Evolutionary conservation across 1,284 basidiomycete genomes (phyloP).

Genomic region (Microbotryum violaceum): DNA sequence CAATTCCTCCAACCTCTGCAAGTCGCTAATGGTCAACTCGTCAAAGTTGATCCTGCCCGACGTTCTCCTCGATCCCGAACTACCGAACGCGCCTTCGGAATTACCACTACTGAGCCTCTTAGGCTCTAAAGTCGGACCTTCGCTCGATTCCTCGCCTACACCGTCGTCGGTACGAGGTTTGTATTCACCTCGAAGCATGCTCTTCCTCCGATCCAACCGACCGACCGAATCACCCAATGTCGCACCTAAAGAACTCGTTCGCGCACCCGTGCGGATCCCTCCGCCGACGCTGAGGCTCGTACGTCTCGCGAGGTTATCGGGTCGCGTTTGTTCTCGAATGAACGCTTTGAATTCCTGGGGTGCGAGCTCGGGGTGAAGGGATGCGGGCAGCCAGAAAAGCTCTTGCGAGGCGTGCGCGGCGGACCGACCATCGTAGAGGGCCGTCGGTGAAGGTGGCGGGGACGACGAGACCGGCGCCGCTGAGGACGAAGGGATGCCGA

Average conservation of each 20-base stretch:
- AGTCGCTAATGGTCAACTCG: constrained; percentile 78
- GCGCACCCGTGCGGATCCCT: constrained; percentile 46
- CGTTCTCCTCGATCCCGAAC: constrained; percentile 47
- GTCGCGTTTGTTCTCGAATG: constrained; percentile 76
- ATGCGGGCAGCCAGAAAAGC: constrained; percentile 96
- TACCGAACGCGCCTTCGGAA: too few relatives aligned
- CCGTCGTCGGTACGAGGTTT: constrained; percentile 56
- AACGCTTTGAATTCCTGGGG: constrained; percentile 92
- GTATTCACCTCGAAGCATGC: constrained; percentile 36
- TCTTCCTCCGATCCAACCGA: constrained; percentile 30
- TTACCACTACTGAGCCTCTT: too few relatives aligned
- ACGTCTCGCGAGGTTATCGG: constrained; percentile 38
- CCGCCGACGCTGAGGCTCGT: constrained; percentile 29
- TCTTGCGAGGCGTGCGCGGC: constrained; percentile 37
- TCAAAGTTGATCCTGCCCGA: constrained; percentile 46
- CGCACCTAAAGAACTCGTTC: background rate
- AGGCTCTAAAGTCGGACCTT: too few relatives aligned
- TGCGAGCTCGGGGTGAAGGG: constrained; percentile 92
- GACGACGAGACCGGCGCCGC: background rate
- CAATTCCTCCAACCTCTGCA: constrained; percentile 84
- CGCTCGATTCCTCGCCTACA: constrained; percentile 37
- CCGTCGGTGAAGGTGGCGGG: background rate
- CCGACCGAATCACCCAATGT: too few relatives aligned
- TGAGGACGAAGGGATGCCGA: background rate
- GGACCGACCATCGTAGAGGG: background rate